Base-by-base conservation (phyloP, 306 rosid species). In the Vigna mungo region DNA sequence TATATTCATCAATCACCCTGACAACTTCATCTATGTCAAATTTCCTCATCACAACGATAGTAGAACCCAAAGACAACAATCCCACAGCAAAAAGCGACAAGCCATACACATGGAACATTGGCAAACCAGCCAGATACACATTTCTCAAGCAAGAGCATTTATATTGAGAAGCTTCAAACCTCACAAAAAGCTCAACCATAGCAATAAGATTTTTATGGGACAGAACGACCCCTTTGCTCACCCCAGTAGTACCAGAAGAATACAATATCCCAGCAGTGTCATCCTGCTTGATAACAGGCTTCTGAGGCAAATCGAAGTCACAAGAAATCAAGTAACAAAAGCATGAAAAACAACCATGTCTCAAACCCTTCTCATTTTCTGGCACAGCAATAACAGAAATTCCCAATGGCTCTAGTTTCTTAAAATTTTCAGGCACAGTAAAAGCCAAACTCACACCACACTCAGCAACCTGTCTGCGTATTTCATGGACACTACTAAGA, bases 181-280 rank as follows among this genome's bases (percentile, higher is more conserved):
- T 78, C 78, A 89, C 95, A 54, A 86, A 90, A 75, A 78, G 91
- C 79, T 86, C 90, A 76, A 89, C 67, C 88, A 85, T 81, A 51
- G 95, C 82, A 21, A 94, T 70, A 9, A 90, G 77, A 78, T 92
- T 94, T 39, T 78, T 62, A 36, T 92, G 98, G 1, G 96, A 88
- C 34, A 92, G 68, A 77, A 86, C 68, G 51, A 87, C 98, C 55
- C 93, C 98, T 81, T 94, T 92, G 86, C 98, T 94, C 65, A 44
- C 76, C 14, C 96, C 96, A 0, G 96, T 92, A 13, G 97, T 92
- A 47, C 98, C 97, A 0, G 98, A 94, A 3, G 98, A 94, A 76
- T 78, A 90, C 88, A 90, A 46, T 83, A 94, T 84, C 16, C 87
- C 92, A 2, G 93, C 97, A n/a, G 83, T 77, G 78, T 94, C 97